Conservation (phyloP, 768 basidiomycete genomes). For the Daedaleopsis nitida region DNA sequence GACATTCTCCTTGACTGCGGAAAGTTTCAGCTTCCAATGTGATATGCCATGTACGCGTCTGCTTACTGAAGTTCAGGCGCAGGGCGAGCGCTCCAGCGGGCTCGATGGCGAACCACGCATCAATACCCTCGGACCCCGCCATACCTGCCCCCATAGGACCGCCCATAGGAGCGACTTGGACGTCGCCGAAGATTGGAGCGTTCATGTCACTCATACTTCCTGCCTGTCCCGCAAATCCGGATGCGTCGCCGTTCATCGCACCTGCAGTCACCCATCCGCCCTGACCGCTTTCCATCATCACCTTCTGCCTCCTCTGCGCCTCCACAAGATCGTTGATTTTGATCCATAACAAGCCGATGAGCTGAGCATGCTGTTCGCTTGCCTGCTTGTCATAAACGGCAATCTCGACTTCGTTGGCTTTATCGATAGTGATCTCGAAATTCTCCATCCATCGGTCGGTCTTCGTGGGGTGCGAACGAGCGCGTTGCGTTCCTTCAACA, state of each 20-base stretch:
- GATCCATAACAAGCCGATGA: constrained; percentile 95
- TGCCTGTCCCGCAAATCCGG: constrained; percentile 49
- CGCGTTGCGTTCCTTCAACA: constrained; percentile 93
- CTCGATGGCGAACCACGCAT: constrained; percentile 97
- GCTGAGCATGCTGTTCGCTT: constrained; percentile 77
- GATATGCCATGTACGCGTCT: background rate
- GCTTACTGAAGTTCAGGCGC: constrained; percentile 89
- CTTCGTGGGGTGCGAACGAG: constrained; percentile 88
- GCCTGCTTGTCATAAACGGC: constrained; percentile 92
- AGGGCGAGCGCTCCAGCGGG: constrained; percentile 93
- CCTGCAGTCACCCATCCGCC: constrained; percentile 96
- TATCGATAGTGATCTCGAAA: constrained; percentile 95
- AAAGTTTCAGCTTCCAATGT: constrained; percentile 13
- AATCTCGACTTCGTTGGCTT: constrained; percentile 98
- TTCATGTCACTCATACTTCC: constrained; percentile 50
- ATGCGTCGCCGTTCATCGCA: constrained; percentile 71
- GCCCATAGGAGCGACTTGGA: constrained; percentile 16
- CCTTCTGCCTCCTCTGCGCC: constrained; percentile 89
- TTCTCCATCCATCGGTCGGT: constrained; percentile 98
- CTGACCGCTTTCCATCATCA: constrained; percentile 81
- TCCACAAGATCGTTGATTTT: constrained; percentile 93
- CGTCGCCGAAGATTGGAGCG: constrained; percentile 39
- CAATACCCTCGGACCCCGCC: constrained; percentile 70
- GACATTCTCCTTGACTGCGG: constrained; percentile 93
- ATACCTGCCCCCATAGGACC: constrained; percentile 14